Conservation (phyloP, 768 basidiomycete genomes). For the Chalciporus pseudorubinellus region DNA sequence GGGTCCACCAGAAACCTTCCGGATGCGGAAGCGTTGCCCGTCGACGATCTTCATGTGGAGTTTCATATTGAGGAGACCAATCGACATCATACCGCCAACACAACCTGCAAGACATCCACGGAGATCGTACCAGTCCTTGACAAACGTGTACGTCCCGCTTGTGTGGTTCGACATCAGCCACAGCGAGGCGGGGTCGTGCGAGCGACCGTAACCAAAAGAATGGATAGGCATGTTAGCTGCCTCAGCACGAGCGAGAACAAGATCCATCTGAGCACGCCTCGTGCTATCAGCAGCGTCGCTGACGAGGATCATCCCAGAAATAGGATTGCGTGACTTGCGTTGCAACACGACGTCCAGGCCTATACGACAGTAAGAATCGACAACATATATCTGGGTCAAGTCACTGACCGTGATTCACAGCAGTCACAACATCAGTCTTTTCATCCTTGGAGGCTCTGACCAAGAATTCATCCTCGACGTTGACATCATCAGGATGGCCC, state of each 20-base stretch:
- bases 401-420: constrained; percentile 85
- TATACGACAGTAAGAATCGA: constrained; percentile 24
- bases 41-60: constrained; percentile 94
- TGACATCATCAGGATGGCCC: constrained; percentile 39
- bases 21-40: constrained; percentile 83
- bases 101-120: constrained; percentile 91
- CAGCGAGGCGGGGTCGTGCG: constrained; percentile 94
- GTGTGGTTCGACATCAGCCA: constrained; percentile 99
- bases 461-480: constrained; percentile 61
- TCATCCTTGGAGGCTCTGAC: constrained; percentile 82
- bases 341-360: constrained; percentile 93
- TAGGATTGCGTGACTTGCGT: constrained; percentile 85
- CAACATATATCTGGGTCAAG: not conserved
- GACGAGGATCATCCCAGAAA: constrained; percentile 90
- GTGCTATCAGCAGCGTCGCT: constrained; percentile 92
- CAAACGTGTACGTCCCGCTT: constrained; percentile 95
- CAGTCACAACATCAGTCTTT: constrained; percentile 95
- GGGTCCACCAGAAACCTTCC: constrained; percentile 91
- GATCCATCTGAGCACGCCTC: constrained; percentile 94
- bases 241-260: constrained; percentile 94
- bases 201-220: constrained; percentile 93
- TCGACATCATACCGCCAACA: constrained; percentile 95
- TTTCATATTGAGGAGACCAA: constrained; percentile 90
- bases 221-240: constrained; percentile 97
- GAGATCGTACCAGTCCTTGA: constrained; percentile 97